Evolutionary conservation across 1,284 basidiomycete genomes (phyloP).

Genomic region (Boletus sp.): DNA sequence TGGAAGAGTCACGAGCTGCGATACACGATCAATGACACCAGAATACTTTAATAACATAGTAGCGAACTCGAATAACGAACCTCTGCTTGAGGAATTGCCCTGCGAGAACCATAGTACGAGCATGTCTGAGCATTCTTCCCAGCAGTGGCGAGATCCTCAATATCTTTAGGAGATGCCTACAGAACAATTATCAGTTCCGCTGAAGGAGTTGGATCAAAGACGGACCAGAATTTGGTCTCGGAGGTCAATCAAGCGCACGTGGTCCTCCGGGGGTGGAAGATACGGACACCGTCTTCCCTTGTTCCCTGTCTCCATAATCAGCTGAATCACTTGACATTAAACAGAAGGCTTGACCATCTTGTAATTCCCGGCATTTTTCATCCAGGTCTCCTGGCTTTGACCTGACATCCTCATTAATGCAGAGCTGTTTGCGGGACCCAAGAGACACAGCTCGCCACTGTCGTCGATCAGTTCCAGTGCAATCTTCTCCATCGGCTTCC

Average conservation of each 20-base stretch:
- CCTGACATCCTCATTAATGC: slow-evolving; percentile 82
- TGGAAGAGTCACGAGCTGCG: slow-evolving; percentile 82
- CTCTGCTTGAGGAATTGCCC: slow-evolving; percentile 87
- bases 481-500: slow-evolving; percentile 28
- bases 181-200: neutral
- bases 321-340: neutral
- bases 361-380: slow-evolving; percentile 86
- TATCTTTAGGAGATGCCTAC: slow-evolving; percentile 86
- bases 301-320: slow-evolving; percentile 41
- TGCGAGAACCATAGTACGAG: slow-evolving; percentile 90
- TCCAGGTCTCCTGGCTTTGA: slow-evolving; percentile 76
- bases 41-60: neutral
- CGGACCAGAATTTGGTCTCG: slow-evolving; percentile 84
- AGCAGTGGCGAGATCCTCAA: slow-evolving; percentile 83
- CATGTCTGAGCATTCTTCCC: slow-evolving; percentile 72
- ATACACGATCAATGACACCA: neutral
- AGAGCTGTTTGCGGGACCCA: slow-evolving; percentile 90
- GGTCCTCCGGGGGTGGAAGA: slow-evolving; percentile 76
- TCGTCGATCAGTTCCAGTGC: slow-evolving; percentile 21
- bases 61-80: slow-evolving; percentile 39
- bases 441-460: slow-evolving; percentile 70
- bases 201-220: slow-evolving; percentile 9
- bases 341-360: slow-evolving; percentile 55
- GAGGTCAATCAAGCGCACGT: slow-evolving; percentile 74
- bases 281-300: slow-evolving; percentile 71